Conservation (phyloP, 164 flowering plant species). For the Vitis cinerea region DNA sequence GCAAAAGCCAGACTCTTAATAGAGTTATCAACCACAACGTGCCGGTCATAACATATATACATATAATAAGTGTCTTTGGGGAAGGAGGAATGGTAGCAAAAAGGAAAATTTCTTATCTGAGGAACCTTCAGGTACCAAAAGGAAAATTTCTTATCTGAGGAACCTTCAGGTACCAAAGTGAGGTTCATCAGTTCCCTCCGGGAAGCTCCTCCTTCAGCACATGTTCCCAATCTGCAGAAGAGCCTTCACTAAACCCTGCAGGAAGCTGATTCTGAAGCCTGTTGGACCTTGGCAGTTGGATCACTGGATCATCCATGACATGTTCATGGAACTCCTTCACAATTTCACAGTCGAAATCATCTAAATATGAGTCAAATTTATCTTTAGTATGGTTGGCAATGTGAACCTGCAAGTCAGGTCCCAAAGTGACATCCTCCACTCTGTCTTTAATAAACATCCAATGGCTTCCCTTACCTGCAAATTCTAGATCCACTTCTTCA, state of each 20-base stretch:
- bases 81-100: not conserved
- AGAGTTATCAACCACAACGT: too few relatives aligned
- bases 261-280: constrained; percentile 14
- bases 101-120: too few relatives aligned
- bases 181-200: constrained; percentile 17
- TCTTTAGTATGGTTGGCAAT: constrained; percentile 4
- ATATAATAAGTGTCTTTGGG: not conserved
- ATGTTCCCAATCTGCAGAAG: constrained; percentile 80
- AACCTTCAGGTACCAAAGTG: not conserved
- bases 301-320: constrained; percentile 12
- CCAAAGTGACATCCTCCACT: constrained; percentile 10
- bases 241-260: constrained; percentile 33
- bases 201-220: constrained; percentile 49
- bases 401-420: not conserved
- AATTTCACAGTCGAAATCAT: too few relatives aligned
- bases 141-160: too few relatives aligned
- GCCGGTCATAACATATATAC: too few relatives aligned
- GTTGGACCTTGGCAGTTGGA: constrained; percentile 10
- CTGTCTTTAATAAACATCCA: constrained; percentile 11
- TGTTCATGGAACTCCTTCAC: constrained; percentile 14
- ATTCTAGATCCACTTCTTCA: constrained; percentile 15
- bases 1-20: too few relatives aligned
- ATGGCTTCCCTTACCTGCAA: constrained; percentile 13
- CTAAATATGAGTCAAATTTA: not conserved
- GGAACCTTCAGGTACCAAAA: not conserved